Conservation (phyloP, 164 flowering plant genomes). For the Liriodendron chinense region DNA sequence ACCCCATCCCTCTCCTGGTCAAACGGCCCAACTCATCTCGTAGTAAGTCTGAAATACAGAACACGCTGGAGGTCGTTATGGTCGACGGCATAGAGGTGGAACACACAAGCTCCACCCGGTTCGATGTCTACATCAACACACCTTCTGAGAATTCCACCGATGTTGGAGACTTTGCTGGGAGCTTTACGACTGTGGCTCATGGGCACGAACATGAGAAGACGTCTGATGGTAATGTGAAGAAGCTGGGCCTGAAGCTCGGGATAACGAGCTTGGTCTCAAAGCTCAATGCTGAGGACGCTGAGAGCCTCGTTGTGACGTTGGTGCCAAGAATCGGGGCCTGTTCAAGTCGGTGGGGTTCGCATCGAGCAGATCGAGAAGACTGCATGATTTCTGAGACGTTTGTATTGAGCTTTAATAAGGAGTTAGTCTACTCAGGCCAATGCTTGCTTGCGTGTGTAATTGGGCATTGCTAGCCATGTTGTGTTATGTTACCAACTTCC, state of each 20-base stretch:
- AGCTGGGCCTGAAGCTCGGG: not conserved
- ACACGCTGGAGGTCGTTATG: not conserved
- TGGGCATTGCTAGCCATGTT: too few relatives aligned
- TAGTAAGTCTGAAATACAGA: not conserved
- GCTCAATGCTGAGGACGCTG: not conserved
- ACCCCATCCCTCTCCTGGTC: conserved; percentile 4
- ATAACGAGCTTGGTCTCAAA: not conserved
- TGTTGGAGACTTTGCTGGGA: not conserved
- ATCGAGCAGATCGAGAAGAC: not conserved
- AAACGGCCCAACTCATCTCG: conserved; percentile 1
- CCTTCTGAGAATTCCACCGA: not conserved
- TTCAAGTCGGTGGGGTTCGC: not conserved
- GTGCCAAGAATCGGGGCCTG: not conserved
- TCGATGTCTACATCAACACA: not conserved
- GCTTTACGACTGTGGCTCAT: not conserved
- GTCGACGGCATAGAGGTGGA: not conserved
- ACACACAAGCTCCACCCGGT: not conserved
- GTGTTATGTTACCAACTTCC: too few relatives aligned
- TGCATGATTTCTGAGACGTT: too few relatives aligned
- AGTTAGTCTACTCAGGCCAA: too few relatives aligned
- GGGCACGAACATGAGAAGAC: not conserved
- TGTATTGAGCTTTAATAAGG: too few relatives aligned
- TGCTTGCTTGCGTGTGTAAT: too few relatives aligned
- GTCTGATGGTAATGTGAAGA: not conserved
- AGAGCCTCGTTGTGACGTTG: not conserved